phyloP scores from a whole-genome alignment of 768 basidiomycete genomes.

The Calocybe cyanea region DNA sequence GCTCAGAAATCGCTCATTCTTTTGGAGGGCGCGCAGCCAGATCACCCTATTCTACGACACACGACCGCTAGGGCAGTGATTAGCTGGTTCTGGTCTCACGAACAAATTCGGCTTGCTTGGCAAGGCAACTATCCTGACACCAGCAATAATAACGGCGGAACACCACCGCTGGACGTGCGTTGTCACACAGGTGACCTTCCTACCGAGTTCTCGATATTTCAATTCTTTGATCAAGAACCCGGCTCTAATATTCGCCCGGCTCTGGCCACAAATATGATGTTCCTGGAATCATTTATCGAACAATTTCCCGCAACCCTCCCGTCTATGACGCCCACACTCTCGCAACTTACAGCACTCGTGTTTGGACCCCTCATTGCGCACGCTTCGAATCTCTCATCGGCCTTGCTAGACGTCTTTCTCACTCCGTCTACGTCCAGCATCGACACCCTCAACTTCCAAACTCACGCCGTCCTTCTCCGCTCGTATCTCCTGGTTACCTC shows the following conservation, averaged over 20 bases:
- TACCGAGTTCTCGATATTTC: constrained; percentile 42
- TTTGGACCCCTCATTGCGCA: constrained; percentile 59
- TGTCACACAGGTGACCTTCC: constrained; percentile 17
- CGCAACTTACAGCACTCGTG: constrained; percentile 58
- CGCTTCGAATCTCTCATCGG: constrained; percentile 58
- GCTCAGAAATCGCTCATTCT: constrained; percentile 70
- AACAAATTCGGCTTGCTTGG: constrained; percentile 51
- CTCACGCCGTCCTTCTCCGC: constrained; percentile 65
- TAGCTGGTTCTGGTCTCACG: constrained; percentile 62
- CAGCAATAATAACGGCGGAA: background rate
- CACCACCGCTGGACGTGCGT: background rate
- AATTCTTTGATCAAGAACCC: constrained; percentile 66
- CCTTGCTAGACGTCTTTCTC: constrained; percentile 67
- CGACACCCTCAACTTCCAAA: constrained; percentile 62
- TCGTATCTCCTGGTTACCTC: constrained; percentile 74
- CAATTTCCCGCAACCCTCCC: constrained; percentile 60
- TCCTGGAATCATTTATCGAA: constrained; percentile 47
- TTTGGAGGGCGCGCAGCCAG: constrained; percentile 59
- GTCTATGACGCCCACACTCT: constrained; percentile 58
- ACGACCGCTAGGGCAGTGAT: constrained; percentile 25
- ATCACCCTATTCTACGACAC: constrained; percentile 51
- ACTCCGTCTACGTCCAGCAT: constrained; percentile 31
- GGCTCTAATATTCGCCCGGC: constrained; percentile 31
- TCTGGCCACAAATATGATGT: constrained; percentile 1
- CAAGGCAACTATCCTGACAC: constrained; percentile 14